A percentile compares a stretch with the other conserved stretches of the same genome.
Evolutionary conservation across 2,329 filamentous ascomycete genomes (phyloP).

Genomic region (Periconia digitata): DNA sequence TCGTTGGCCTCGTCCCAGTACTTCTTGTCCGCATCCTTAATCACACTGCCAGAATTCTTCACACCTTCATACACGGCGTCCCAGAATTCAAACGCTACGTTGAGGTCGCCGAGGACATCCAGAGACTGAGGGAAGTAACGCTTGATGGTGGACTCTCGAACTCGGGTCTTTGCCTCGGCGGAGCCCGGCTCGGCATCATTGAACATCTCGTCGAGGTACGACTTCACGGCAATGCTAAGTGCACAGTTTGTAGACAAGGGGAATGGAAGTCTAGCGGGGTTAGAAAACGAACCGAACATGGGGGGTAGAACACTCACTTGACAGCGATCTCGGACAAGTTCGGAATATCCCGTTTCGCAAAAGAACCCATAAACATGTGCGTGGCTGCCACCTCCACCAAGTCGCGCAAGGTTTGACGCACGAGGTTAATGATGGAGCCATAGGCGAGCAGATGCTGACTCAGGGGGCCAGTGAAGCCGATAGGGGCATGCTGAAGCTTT

Average conservation of each 20-base stretch:
- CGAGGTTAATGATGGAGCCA: constrained; percentile 77
- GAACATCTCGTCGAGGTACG: constrained; percentile 72
- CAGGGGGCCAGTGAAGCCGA: constrained; percentile 91
- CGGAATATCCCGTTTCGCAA: constrained; percentile 68
- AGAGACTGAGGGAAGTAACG: constrained; percentile 64
- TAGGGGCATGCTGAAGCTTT: constrained; percentile 77
- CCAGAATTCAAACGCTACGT: constrained; percentile 64
- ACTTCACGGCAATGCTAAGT: constrained; percentile 77
- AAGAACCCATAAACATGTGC: constrained; percentile 78
- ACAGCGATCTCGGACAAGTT: constrained; percentile 66
- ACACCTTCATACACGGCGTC: constrained; percentile 65
- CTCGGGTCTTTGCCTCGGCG: constrained; percentile 51
- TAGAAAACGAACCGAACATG: constrained; percentile 41
- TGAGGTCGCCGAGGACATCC: constrained; percentile 60
- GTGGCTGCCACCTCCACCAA: constrained; percentile 80
- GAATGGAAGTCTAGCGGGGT: constrained; percentile 59
- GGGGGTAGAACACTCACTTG: constrained; percentile 58
- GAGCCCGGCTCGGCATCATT: constrained; percentile 56
- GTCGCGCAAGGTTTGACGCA: constrained; percentile 78
- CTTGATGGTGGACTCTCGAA: constrained; percentile 54
- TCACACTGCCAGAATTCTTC: constrained; percentile 52
- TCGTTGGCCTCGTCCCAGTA: constrained; percentile 62
- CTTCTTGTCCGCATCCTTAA: constrained; percentile 50
- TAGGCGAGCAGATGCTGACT: constrained; percentile 88
- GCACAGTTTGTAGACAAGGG: constrained; percentile 70